Evolutionary conservation across 2,329 filamentous ascomycete genomes (phyloP).

Genomic region (Colletotrichum gigasporum): DNA sequence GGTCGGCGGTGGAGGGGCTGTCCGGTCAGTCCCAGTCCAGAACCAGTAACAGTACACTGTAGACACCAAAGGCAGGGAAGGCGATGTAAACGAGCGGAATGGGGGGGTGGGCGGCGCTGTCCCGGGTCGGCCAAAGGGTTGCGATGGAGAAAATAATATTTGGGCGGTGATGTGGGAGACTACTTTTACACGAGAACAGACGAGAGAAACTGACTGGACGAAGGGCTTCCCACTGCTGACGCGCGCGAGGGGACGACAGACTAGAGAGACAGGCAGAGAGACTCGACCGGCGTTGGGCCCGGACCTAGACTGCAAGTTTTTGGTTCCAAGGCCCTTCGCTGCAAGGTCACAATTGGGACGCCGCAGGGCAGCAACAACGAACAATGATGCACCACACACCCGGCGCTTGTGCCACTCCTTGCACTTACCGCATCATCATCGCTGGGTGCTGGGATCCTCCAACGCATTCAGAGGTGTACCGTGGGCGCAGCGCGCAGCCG

Average conservation of each 20-base stretch:
- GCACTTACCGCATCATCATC: background rate
- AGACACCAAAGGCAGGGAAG: too few relatives aligned
- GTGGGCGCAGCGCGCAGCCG: background rate
- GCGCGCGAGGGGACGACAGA: background rate
- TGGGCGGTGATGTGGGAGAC: background rate
- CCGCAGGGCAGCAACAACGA: conserved; percentile 7
- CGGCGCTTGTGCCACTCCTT: conserved; percentile 8
- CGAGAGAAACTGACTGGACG: background rate
- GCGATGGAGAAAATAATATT: background rate
- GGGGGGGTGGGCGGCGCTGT: background rate
- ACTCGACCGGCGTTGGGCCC: background rate
- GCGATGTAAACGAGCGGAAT: conserved; percentile 18
- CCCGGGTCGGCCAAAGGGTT: background rate
- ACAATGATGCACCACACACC: background rate
- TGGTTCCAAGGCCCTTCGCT: conserved; percentile 18
- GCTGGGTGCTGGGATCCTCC: background rate
- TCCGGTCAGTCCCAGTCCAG: background rate
- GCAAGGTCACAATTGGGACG: background rate
- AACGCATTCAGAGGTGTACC: background rate
- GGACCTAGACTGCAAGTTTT: background rate
- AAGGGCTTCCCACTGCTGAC: background rate
- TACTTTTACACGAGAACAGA: background rate
- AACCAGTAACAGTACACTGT: too few relatives aligned
- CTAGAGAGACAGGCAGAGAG: background rate
- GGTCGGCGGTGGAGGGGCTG: conserved; percentile 26